Evolutionary conservation across 495 filamentous ascomycete species (phyloP), one percentile per base, ranked within the genome.

Genomic region (Neurospora sublineolata): DNA sequence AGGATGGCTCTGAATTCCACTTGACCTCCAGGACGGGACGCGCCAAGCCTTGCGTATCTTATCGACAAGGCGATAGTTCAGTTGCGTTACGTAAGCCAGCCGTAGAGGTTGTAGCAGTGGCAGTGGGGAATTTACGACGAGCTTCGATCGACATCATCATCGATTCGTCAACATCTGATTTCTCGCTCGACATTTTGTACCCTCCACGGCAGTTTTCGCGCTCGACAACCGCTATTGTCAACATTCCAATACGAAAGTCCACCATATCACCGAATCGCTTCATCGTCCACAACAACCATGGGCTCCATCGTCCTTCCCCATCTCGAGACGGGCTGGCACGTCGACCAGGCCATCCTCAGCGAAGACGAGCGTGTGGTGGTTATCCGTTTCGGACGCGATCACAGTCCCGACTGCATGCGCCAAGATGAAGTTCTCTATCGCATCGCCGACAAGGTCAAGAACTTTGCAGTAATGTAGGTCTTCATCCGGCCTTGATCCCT

Each of bases 301-400:
- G 93, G 94, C 77, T 97, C 93, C 70, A 92, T 98, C 70, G 92
- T 97, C 16, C 87, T 99, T 16, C 95, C 95, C 23, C 95, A 99
- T 82, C 87, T 99, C 40, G 87, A 88, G 71, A 96, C 92, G 14
- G 95, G 93, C 74, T 98, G 95, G 94, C 94, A 97, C 76, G 93
- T 97, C 72, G 94, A 97, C 83, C 94, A 97, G 83, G 92, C 92
- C 16, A 76, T 76, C 41, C 77, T 69, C 41, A 76, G 72, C 73
- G 95, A 99, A 81, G 94, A 97, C 75, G 95, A 98, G 75, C 90
- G 95, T 39, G 88, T 99, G 4, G 95, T 98, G n/a, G 91, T 97
- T 46, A 97, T 97, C 78, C 88, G 94, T 68, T 97, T 97, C 79
- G 94, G 94, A 40, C 89, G 92, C 44, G 93, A 95, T 79, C 88